Conservation (phyloP, 2,329 filamentous ascomycete species). For the Neopestalotiopsis sp. region DNA sequence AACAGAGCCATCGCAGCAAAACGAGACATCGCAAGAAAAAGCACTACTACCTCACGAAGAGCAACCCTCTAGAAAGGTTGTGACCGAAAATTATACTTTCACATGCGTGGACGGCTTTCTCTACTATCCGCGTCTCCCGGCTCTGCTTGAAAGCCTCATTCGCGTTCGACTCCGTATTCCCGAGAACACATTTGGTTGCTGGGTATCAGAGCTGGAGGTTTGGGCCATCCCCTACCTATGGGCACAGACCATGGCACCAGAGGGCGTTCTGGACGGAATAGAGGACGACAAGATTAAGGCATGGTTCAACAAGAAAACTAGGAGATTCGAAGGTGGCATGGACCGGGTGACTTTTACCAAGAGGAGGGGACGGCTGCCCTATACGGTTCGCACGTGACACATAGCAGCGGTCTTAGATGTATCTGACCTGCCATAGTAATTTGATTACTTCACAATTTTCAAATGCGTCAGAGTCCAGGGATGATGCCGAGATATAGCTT, state of each 20-base stretch:
- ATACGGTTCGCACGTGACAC: neutral
- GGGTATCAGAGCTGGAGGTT: slow-evolving; percentile 13
- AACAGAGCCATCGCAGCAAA: slow-evolving; percentile 7
- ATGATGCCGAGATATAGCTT: neutral
- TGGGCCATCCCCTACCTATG: slow-evolving; percentile 11
- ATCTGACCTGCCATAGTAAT: neutral
- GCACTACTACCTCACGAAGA: slow-evolving; percentile 3
- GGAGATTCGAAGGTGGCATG: slow-evolving; percentile 15
- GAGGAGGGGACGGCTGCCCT: slow-evolving; percentile 8
- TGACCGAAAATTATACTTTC: neutral
- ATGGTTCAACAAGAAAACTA: slow-evolving; percentile 12
- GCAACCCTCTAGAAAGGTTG: neutral
- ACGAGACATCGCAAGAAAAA: slow-evolving; percentile 6
- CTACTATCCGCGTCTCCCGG: slow-evolving; percentile 15
- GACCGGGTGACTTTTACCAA: slow-evolving; percentile 13
- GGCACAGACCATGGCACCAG: slow-evolving; percentile 14
- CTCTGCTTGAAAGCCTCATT: slow-evolving; percentile 16
- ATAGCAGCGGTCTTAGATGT: neutral
- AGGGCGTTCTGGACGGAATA: slow-evolving; percentile 12
- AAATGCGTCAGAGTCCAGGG: neutral
- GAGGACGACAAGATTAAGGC: slow-evolving; percentile 9
- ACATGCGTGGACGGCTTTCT: slow-evolving; percentile 14
- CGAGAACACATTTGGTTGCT: neutral
- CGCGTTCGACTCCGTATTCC: slow-evolving; percentile 11
- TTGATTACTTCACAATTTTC: neutral